phyloP scores from a whole-genome alignment of 1,139 yeast genomes.

The Suhomyces maxii region DNA sequence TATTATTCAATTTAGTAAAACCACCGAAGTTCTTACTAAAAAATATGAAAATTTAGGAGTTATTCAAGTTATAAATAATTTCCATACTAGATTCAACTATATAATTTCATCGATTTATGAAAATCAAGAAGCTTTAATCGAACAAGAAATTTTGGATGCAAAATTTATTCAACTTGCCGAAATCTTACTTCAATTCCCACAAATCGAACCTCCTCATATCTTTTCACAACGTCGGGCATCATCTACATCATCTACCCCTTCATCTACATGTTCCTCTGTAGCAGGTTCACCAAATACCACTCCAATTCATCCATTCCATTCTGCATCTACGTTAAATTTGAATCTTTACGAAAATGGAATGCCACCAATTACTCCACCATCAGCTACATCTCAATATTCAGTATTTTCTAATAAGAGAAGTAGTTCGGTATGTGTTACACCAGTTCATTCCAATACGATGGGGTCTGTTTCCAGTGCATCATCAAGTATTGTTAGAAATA shows the following conservation, averaged over 20 bases:
- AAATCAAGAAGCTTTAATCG: slow-evolving; percentile 19
- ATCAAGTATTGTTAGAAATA: slow-evolving; percentile 10
- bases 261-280: slow-evolving; percentile 8
- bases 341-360: slow-evolving; percentile 10
- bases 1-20: slow-evolving; percentile 44
- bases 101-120: slow-evolving; percentile 29
- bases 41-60: slow-evolving; percentile 52
- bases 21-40: slow-evolving; percentile 56
- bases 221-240: slow-evolving; percentile 1
- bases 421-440: slow-evolving; percentile 31
- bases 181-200: slow-evolving; percentile 29
- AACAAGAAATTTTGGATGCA: slow-evolving; percentile 17
- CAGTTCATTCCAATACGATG: slow-evolving; percentile 20
- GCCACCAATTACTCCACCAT: slow-evolving; percentile 43
- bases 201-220: slow-evolving; percentile 6
- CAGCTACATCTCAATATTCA: slow-evolving; percentile 43
- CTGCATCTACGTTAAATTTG: slow-evolving; percentile 9
- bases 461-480: slow-evolving; percentile 10
- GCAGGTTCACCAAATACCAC: slow-evolving; percentile 10
- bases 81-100: slow-evolving; percentile 27
- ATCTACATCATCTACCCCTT: slow-evolving; percentile 4
- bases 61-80: slow-evolving; percentile 39
- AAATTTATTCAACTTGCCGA: slow-evolving; percentile 27
- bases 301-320: slow-evolving; percentile 8
- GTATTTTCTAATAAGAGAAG: slow-evolving; percentile 35